Base-by-base conservation (phyloP, 441 rosid genomes). In the Theobroma grandiflorum region DNA sequence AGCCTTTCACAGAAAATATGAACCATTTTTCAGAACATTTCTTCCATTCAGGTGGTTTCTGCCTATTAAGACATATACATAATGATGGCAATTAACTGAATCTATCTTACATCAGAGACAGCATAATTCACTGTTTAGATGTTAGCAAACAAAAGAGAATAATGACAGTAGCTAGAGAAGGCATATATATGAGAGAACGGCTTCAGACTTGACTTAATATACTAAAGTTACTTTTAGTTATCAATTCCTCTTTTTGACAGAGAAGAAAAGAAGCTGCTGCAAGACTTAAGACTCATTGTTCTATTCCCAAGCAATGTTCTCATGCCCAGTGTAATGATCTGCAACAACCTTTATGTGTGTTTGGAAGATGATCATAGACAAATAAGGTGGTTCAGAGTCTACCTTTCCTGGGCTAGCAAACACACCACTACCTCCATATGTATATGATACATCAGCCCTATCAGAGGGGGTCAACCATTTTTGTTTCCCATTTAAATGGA, bases 121-220 rank as follows among this genome's bases (percentile, higher is more conserved):
- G 37, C 74, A 70, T 47, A 70, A 70, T 8, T 49, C 74, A 14
- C 35, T 14, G 20, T 15, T 63, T 35, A 15, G 42, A 63, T 63
- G n/a, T 63, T 63, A 47, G 57, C 22, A 47, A 69, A 26, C 31
- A 12, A 68, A 68, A 68, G 38, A 68, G 73, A 22, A 68, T 37
- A 3, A 43, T 68, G 55, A 5, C n/a, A 45, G 8, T 14, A 22
- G 38, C 49, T 43, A 45, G 16, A 43, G 73, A 45, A 68, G 18
- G 63, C 49, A 53, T 72, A 18, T 52, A 72, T 72, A 18, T 4
- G 37, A 55, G 49, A n/a, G 35, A 55, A 72, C 2, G 20, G 37
- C 50, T 38, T 50, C 76, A 40, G 76, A 37, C 47, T 53, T 26
- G 65, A 33, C 33, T 62, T 62, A 62, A 62, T 33, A 62, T 31